Base-by-base conservation (phyloP, 441 rosid genomes). In the Erodium texanum region DNA sequence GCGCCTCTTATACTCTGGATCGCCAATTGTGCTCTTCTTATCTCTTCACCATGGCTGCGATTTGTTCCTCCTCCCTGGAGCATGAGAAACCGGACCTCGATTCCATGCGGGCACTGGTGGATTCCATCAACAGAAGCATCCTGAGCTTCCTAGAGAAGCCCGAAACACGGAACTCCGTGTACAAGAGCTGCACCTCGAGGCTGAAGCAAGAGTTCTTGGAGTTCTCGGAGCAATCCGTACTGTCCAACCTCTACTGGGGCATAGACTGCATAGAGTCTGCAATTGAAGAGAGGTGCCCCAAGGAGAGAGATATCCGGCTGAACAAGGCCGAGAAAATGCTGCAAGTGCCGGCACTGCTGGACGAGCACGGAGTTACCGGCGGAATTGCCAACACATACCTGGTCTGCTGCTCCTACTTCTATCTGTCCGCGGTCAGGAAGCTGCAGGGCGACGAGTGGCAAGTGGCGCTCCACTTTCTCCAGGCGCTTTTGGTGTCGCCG, bases 261-360 rank as follows among this genome's bases (percentile, higher is more conserved):
- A 83, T 93, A 14, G 82, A 85, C 8, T 75, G 76, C 70, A 84
- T 86, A 36, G 93, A 87, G 78, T 75, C 82, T 10, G 91, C 89
- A 23, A 72, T 87, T 24, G 79, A 70, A 18, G 82, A 79, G 2
- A 74, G 74, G 48, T 68, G 50, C 20, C 71, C 77, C 0, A 86
- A 78, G 54, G 82, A 84, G 72, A 82, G 29, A 27, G 2, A 27
- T 1, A 27, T 27, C 29, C 29, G 69, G 52, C 52, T 91, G 8
- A 73, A 66, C 29, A 84, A 85, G 54, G 80, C 95, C 0, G 97
- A 93, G 82, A 77, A 69, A 71, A 77, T 86, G 95, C 97, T 90
- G 68, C 99, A 93, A 80, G 86, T 84, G 19, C 97, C 97, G 1
- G 97, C 99, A 15, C 83, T 88, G 83, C 89, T 91, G 63, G 93